These are phyloP conservation scores for Euphorbia tirucalli DNA, from an alignment of 345 rosid species.

Conservation along the genomic window DNA sequence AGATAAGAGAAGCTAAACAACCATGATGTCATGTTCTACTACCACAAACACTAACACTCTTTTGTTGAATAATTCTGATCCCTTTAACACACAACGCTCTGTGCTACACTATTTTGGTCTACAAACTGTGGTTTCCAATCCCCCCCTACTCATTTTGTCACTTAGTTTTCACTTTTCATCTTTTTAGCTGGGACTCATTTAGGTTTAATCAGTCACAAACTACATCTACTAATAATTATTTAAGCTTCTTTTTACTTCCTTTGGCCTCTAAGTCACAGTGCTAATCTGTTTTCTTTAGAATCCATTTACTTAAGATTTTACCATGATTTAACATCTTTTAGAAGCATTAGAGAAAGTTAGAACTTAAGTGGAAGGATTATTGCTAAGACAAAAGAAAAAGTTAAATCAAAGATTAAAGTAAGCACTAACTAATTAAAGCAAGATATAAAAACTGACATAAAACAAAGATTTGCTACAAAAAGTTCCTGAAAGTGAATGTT, in stretches of 20 bases:
- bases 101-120: conserved; percentile 7
- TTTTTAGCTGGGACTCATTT: conserved; percentile 22
- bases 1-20: background rate
- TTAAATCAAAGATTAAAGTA: conserved; percentile 23
- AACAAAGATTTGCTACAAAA: conserved; percentile 28
- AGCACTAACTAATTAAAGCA: conserved; percentile 3
- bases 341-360: conserved; percentile 23
- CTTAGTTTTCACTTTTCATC: background rate
- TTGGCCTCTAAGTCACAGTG: conserved; percentile 4
- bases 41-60: background rate
- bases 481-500: background rate
- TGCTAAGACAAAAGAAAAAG: conserved; percentile 17
- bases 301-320: conserved; percentile 11
- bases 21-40: background rate
- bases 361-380: conserved; percentile 17
- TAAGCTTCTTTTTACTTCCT: conserved; percentile 4
- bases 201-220: conserved; percentile 13
- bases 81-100: conserved; percentile 1
- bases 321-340: conserved; percentile 27
- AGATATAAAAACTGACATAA: background rate
- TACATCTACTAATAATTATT: conserved; percentile 3
- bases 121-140: background rate
- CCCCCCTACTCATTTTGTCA: conserved; percentile 7
- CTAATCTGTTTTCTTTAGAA: conserved; percentile 12
- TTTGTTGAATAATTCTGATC: conserved; percentile 10